Percentiles rank a stretch among this genome's conserved stretches.
These are phyloP conservation scores for Picea engelmannii DNA, from an alignment of 83 land plant genomes.

Conservation along the genomic window DNA sequence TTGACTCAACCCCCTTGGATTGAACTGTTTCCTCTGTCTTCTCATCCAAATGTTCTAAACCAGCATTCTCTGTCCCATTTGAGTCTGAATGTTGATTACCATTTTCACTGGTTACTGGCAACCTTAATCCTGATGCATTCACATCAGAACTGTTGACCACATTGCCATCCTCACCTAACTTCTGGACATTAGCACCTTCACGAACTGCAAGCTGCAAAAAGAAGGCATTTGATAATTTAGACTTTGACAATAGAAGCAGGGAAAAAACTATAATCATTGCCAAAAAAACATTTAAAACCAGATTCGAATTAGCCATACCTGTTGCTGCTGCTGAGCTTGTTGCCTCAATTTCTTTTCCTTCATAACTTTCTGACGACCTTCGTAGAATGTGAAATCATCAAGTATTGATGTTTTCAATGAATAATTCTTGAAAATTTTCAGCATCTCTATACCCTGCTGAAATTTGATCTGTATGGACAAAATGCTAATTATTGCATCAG, in stretches of 20 bases:
- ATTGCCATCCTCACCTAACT: background rate
- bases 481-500: background rate
- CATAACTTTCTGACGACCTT: slow-evolving; percentile 54
- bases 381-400: slow-evolving; percentile 73
- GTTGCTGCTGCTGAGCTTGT: slow-evolving; percentile 23
- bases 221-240: background rate
- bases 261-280: background rate
- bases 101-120: slow-evolving; percentile 6
- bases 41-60: background rate
- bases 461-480: slow-evolving; percentile 42
- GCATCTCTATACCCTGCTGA: slow-evolving; percentile 63
- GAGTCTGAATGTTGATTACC: slow-evolving; percentile 5
- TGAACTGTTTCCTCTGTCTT: background rate
- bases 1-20: background rate
- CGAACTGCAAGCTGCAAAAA: background rate
- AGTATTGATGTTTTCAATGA: slow-evolving; percentile 52
- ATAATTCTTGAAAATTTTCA: slow-evolving; percentile 57
- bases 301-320: background rate
- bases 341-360: slow-evolving; percentile 48
- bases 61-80: background rate
- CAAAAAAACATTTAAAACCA: background rate
- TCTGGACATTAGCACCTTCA: background rate
- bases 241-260: too few species aligned
- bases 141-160: background rate
- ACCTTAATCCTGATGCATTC: background rate